Conservation (phyloP, 768 basidiomycete species). For the Pluteus cervinus region DNA sequence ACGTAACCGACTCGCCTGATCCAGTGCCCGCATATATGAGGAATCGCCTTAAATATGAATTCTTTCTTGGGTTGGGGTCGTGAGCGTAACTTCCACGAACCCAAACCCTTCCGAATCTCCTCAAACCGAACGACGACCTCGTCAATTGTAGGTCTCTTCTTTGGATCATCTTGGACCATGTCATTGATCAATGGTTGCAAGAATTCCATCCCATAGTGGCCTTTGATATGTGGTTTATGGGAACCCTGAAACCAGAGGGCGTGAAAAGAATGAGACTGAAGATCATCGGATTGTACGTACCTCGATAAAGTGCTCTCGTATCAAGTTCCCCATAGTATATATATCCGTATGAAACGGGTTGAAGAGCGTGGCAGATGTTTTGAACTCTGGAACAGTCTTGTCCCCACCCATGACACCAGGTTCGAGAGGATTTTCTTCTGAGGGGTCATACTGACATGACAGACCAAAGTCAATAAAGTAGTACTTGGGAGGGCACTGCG, state of each 20-base stretch:
- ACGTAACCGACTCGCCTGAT: too few species aligned
- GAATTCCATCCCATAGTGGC: slow-evolving; percentile 11
- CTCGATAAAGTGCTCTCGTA: slow-evolving; percentile 22
- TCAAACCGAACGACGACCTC: slow-evolving; percentile 16
- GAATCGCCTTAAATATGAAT: too few species aligned
- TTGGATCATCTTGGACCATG: slow-evolving; percentile 21
- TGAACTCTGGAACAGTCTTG: slow-evolving; percentile 32
- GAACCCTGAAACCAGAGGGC: too few species aligned
- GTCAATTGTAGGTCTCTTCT: slow-evolving; percentile 18
- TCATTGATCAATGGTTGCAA: slow-evolving; percentile 11
- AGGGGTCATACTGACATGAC: slow-evolving; percentile 18
- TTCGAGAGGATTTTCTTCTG: slow-evolving; percentile 17
- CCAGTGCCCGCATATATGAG: too few species aligned
- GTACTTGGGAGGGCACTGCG: slow-evolving; percentile 17
- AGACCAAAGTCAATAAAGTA: slow-evolving; percentile 26
- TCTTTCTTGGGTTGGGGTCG: too few species aligned
- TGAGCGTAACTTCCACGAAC: too few species aligned
- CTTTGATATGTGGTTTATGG: not conserved
- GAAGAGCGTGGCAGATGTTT: slow-evolving; percentile 29
- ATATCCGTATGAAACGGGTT: slow-evolving; percentile 39
- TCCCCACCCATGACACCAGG: too few species aligned
- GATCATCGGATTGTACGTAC: too few species aligned
- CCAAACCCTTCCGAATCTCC: slow-evolving; percentile 4
- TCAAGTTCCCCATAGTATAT: slow-evolving; percentile 35
- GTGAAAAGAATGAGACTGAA: too few species aligned